Evolutionary conservation across 768 basidiomycete genomes (phyloP).

Genomic region (Lentinula aciculospora): DNA sequence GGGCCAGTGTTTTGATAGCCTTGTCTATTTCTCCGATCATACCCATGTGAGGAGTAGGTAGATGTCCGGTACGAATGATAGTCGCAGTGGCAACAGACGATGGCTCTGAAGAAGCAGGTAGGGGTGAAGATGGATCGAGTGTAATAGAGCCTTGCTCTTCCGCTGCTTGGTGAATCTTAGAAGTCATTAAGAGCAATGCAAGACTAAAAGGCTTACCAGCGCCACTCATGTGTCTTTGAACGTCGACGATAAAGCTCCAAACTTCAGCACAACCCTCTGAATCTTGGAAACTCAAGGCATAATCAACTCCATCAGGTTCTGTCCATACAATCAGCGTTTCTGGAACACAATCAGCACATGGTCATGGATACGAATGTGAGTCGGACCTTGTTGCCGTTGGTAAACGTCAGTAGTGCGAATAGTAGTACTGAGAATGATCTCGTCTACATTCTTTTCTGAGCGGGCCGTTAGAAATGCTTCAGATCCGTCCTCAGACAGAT

Average conservation of each 20-base stretch:
- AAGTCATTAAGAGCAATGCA: conserved; percentile 3
- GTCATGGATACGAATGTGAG: not conserved
- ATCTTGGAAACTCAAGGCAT: conserved; percentile 96
- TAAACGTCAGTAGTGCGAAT: conserved; percentile 83
- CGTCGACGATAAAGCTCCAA: conserved; percentile 94
- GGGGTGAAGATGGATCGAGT: conserved; percentile 55
- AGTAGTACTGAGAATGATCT: conserved; percentile 72
- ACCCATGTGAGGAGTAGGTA: conserved; percentile 73
- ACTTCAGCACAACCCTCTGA: conserved; percentile 93
- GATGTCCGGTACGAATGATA: conserved; percentile 66
- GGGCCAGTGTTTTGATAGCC: conserved; percentile 68
- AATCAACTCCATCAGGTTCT: conserved; percentile 90
- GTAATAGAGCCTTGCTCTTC: conserved; percentile 33
- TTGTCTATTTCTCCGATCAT: conserved; percentile 76
- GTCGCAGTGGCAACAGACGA: conserved; percentile 48
- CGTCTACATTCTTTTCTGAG: conserved; percentile 65
- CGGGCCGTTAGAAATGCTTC: conserved; percentile 84
- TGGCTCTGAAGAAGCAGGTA: conserved; percentile 44
- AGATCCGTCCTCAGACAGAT: conserved; percentile 70
- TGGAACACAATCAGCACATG: conserved; percentile 23
- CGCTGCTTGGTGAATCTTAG: conserved; percentile 16
- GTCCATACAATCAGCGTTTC: conserved; percentile 99
- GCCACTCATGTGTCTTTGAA: conserved; percentile 76
- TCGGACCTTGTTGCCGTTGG: conserved; percentile 79
- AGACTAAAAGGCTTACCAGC: conserved; percentile 40